These are phyloP conservation scores for Grammothele lineata DNA, from an alignment of 768 basidiomycete species.

Conservation along the genomic window DNA sequence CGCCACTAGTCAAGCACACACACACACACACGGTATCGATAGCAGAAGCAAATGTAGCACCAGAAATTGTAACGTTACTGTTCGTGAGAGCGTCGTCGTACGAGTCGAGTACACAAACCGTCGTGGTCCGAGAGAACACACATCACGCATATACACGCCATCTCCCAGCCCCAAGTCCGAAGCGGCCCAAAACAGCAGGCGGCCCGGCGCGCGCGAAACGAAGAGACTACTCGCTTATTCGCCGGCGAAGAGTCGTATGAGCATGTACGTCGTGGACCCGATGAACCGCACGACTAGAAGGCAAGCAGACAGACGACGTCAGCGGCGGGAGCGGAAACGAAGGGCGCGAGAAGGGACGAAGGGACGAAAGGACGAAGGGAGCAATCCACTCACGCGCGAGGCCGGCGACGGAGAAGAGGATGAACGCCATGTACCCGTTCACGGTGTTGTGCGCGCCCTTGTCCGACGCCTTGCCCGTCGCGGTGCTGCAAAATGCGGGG, in stretches of 20 bases:
- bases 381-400: constrained; percentile 87
- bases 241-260: constrained; percentile 84
- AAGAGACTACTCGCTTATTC: constrained; percentile 46
- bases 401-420: constrained; percentile 84
- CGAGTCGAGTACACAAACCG: neutral
- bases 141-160: neutral
- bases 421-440: constrained; percentile 84
- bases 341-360: constrained; percentile 32
- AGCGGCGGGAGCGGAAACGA: neutral
- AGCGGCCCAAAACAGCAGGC: no score
- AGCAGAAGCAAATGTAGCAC: constrained; percentile 19
- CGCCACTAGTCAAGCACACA: neutral
- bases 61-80: neutral
- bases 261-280: constrained; percentile 77
- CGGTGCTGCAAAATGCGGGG: constrained; percentile 28
- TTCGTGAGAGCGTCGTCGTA: neutral
- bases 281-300: constrained; percentile 74
- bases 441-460: constrained; percentile 51
- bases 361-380: no score
- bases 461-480: constrained; percentile 47
- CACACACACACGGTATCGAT: constrained; percentile 17
- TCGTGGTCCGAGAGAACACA: neutral
- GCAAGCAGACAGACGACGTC: neutral
- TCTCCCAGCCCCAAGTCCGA: no score
- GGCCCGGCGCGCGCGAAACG: no score